phyloP scores from a whole-genome alignment of 768 basidiomycete species.

The Macrolepiota dolichaula region DNA sequence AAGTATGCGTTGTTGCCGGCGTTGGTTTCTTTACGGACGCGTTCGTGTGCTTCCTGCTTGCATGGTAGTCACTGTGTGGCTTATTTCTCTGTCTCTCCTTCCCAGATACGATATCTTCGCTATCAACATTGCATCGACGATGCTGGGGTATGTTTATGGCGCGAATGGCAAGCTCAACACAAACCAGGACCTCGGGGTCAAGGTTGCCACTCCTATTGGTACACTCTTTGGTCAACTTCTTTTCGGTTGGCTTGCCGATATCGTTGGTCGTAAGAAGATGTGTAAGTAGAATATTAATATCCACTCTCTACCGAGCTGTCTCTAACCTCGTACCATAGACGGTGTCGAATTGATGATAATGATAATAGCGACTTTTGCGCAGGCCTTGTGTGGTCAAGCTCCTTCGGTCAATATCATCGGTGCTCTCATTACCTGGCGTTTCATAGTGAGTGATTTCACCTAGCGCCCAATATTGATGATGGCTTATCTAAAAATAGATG shows the following conservation, averaged over 20 bases:
- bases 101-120: conserved; percentile 81
- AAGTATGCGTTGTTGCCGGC: conserved; percentile 66
- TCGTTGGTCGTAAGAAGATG: conserved; percentile 76
- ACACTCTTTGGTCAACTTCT: conserved; percentile 73
- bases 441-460: conserved; percentile 40
- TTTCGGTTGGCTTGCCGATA: conserved; percentile 80
- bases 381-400: conserved; percentile 68
- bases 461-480: background rate
- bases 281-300: conserved; percentile 41
- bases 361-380: conserved; percentile 74
- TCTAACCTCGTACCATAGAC: conserved; percentile 33
- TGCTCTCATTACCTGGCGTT: conserved; percentile 80
- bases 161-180: conserved; percentile 38
- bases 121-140: conserved; percentile 79
- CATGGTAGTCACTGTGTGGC: background rate
- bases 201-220: conserved; percentile 75
- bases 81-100: background rate
- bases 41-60: conserved; percentile 30
- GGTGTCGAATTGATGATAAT: conserved; percentile 80
- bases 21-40: conserved; percentile 92
- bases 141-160: conserved; percentile 84
- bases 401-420: conserved; percentile 72
- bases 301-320: background rate
- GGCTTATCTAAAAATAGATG: conserved; percentile 36
- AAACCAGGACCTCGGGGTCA: conserved; percentile 74